A percentile compares a stretch with the other conserved stretches of the same genome.
phyloP scores from a whole-genome alignment of 2,329 filamentous ascomycete genomes.

The Sporothrix variecibatus region DNA sequence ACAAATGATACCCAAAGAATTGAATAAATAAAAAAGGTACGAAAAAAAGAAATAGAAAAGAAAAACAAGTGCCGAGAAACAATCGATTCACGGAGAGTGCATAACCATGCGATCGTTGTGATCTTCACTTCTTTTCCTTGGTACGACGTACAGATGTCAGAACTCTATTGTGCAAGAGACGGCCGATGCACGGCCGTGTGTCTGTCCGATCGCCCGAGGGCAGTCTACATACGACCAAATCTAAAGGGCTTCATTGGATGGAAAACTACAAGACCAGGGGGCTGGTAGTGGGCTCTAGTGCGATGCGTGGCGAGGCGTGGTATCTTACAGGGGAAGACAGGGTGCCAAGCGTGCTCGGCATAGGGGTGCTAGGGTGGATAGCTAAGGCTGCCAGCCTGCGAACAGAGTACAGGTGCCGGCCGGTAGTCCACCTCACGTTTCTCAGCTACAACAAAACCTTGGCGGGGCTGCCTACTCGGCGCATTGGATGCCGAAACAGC shows the following conservation, averaged over 20 bases:
- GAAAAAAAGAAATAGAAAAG: background rate
- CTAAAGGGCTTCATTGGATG: background rate
- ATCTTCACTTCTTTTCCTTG: background rate
- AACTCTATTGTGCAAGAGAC: background rate
- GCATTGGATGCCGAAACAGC: background rate
- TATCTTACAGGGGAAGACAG: background rate
- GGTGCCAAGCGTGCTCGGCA: background rate
- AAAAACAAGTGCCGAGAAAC: too few relatives aligned
- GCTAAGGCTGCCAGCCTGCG: background rate
- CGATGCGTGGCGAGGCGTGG: background rate
- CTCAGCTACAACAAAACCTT: background rate
- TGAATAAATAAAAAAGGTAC: background rate
- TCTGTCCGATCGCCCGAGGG: background rate
- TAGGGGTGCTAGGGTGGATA: too few relatives aligned
- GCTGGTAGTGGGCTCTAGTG: background rate
- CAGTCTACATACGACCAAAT: background rate
- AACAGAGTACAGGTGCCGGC: background rate
- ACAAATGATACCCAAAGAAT: conserved; percentile 11
- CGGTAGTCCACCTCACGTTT: background rate
- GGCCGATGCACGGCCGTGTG: background rate
- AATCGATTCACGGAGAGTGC: too few relatives aligned
- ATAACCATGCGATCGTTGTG: background rate
- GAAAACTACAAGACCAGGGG: background rate
- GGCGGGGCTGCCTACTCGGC: background rate
- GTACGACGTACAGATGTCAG: background rate